Evolutionary conservation across 2,329 filamentous ascomycete species (phyloP).

Genomic region (Microdochium trichocladiopsis): DNA sequence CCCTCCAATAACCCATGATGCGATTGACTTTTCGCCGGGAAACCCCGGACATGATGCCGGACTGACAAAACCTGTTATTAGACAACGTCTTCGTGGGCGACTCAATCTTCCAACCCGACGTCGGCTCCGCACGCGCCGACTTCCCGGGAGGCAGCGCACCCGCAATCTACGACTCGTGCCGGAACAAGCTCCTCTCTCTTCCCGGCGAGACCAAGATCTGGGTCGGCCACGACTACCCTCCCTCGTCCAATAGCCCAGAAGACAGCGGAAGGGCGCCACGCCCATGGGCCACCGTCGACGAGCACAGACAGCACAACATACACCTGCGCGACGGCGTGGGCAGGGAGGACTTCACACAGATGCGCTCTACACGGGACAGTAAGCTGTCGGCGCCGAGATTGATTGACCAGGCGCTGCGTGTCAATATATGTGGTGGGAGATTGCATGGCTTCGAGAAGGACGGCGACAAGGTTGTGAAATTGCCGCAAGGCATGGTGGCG

Average conservation of each 20-base stretch:
- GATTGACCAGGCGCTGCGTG: conserved; percentile 42
- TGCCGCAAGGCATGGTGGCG: neutral
- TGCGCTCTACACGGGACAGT: conserved; percentile 34
- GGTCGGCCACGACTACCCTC: conserved; percentile 49
- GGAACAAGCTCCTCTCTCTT: conserved; percentile 30
- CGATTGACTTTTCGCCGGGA: neutral
- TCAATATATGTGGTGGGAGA: conserved; percentile 42
- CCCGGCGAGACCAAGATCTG: conserved; percentile 39
- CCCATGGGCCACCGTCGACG: conserved; percentile 34
- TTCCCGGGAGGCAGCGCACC: conserved; percentile 43
- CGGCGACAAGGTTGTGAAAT: neutral
- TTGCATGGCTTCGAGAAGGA: conserved; percentile 25
- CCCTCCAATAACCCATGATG: neutral
- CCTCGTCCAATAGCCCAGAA: conserved; percentile 12
- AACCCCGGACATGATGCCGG: neutral
- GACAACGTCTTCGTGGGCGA: conserved; percentile 37
- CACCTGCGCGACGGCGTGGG: conserved; percentile 34
- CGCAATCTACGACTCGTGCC: conserved; percentile 34
- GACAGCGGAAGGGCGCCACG: conserved; percentile 18
- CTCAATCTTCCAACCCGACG: conserved; percentile 31
- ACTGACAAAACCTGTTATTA: conserved; percentile 5
- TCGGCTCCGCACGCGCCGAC: conserved; percentile 36
- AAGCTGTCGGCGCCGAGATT: conserved; percentile 34
- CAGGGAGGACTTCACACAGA: conserved; percentile 35
- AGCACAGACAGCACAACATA: conserved; percentile 38